These are phyloP conservation scores for Oryza coarctata DNA, from an alignment of 176 grass and related monocot genomes.

Conservation along the genomic window DNA sequence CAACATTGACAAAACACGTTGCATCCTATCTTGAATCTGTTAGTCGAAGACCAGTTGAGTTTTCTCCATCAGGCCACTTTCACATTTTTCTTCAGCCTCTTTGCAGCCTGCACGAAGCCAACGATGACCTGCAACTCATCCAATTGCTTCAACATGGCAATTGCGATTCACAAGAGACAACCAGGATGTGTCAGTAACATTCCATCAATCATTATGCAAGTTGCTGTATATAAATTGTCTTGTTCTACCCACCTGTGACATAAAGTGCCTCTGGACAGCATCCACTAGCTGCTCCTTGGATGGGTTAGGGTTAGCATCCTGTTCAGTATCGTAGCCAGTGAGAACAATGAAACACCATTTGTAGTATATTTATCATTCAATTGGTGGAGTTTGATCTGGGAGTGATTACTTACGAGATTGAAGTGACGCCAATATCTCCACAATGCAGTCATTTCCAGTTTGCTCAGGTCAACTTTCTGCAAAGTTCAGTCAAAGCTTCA, in stretches of 20 bases:
- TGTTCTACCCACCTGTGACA: constrained; percentile 63
- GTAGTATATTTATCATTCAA: not conserved
- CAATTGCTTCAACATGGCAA: constrained; percentile 76
- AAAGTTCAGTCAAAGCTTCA: not conserved
- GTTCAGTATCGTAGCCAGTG: constrained; percentile 13
- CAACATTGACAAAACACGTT: constrained; percentile 49
- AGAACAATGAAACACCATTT: constrained; percentile 17
- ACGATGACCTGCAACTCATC: constrained; percentile 82
- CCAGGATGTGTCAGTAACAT: constrained; percentile 5
- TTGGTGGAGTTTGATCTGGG: not conserved
- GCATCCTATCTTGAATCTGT: constrained; percentile 56
- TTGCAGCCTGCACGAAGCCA: constrained; percentile 70
- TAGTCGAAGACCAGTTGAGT: constrained; percentile 47
- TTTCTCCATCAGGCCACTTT: constrained; percentile 36
- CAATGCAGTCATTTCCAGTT: constrained; percentile 74
- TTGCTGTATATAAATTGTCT: constrained; percentile 18
- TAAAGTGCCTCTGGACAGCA: constrained; percentile 80
- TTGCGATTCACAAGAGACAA: constrained; percentile 22
- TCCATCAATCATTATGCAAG: not conserved
- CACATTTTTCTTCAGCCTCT: constrained; percentile 65
- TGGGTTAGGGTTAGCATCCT: constrained; percentile 72
- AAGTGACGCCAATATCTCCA: constrained; percentile 92
- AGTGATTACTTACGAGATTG: constrained; percentile 58
- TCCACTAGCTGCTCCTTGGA: constrained; percentile 83
- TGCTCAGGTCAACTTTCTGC: constrained; percentile 91